Percentiles rank a stretch among this genome's conserved stretches.
Conservation (phyloP, 768 basidiomycete species). For the Panellus pusillus region DNA sequence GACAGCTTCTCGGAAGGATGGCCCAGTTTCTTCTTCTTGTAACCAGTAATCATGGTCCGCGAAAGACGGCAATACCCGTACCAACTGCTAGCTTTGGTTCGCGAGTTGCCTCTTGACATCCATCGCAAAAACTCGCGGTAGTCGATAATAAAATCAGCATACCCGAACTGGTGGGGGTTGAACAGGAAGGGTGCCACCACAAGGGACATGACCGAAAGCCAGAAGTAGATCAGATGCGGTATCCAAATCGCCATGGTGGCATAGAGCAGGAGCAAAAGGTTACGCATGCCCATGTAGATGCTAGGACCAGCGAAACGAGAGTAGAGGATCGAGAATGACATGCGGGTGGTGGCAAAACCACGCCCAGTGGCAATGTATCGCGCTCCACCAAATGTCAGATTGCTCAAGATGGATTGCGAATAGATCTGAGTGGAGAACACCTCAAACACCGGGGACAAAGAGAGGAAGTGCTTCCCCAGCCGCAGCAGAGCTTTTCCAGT, state of each 20-base stretch:
- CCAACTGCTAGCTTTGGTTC: conserved; percentile 97
- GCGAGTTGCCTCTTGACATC: conserved; percentile 99
- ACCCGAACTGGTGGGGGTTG: conserved; percentile 99
- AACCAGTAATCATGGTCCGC: conserved; percentile 96
- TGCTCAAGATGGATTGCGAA: conserved; percentile 94
- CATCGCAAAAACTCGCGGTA: conserved; percentile 98
- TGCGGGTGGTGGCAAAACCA: conserved; percentile 96
- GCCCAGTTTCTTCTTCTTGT: conserved; percentile 98
- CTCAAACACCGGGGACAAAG: conserved; percentile 95
- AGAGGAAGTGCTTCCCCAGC: conserved; percentile 94
- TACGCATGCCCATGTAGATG: conserved; percentile 98
- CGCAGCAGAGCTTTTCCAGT: conserved; percentile 94
- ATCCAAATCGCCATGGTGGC: conserved; percentile 91
- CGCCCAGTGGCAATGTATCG: conserved; percentile 99
- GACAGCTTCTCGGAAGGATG: conserved; percentile 98
- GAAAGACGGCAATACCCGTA: conserved; percentile 98
- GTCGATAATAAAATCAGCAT: conserved; percentile 96
- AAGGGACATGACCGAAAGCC: conserved; percentile 93
- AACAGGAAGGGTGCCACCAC: conserved; percentile 98
- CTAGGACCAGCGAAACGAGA: conserved; percentile 99
- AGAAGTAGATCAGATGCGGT: conserved; percentile 97
- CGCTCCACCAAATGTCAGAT: conserved; percentile 96
- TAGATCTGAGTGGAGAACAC: conserved; percentile 99
- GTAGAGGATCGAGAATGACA: conserved; percentile 95
- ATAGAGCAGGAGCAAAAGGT: conserved; percentile 86